Percentiles rank a stretch among this genome's conserved stretches.
These are phyloP conservation scores for Collybia sp. DNA, from an alignment of 768 basidiomycete genomes.

Conservation along the genomic window DNA sequence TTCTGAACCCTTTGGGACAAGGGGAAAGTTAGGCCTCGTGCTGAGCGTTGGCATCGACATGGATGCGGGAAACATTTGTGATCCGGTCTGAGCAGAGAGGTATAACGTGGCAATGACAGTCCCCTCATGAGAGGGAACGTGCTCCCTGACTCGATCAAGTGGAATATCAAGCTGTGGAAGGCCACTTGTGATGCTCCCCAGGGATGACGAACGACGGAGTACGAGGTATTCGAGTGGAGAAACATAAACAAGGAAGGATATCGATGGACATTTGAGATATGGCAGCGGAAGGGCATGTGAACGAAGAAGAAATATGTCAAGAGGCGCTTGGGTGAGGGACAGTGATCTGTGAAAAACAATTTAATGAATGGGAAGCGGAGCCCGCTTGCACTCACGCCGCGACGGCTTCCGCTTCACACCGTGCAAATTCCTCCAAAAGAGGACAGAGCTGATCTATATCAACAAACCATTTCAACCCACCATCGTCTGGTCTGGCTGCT, in stretches of 20 bases:
- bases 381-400: slow-evolving; percentile 39
- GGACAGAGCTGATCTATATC: slow-evolving; percentile 54
- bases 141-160: slow-evolving; percentile 49
- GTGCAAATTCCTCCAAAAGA: slow-evolving; percentile 44
- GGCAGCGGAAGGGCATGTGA: slow-evolving; percentile 68
- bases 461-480: slow-evolving; percentile 72
- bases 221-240: slow-evolving; percentile 69
- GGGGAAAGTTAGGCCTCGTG: slow-evolving; percentile 50
- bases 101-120: slow-evolving; percentile 52
- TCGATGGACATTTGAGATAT: slow-evolving; percentile 60
- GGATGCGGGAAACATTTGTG: slow-evolving; percentile 35
- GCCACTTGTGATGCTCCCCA: slow-evolving; percentile 12
- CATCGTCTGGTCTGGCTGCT: slow-evolving; percentile 54
- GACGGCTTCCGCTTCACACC: slow-evolving; percentile 46
- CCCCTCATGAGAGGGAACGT: slow-evolving; percentile 45
- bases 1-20: slow-evolving; percentile 37
- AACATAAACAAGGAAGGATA: slow-evolving; percentile 69
- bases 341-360: slow-evolving; percentile 28
- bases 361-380: background rate
- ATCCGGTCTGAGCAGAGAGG: slow-evolving; percentile 28
- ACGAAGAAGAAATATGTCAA: slow-evolving; percentile 70
- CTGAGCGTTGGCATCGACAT: slow-evolving; percentile 41
- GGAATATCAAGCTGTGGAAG: slow-evolving; percentile 17
- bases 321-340: slow-evolving; percentile 37
- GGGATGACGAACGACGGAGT: slow-evolving; percentile 31